A percentile compares a stretch with the other conserved stretches of the same genome.
Conservation (phyloP, 2,329 filamentous ascomycete species). For the Penicillium corylophilum region DNA sequence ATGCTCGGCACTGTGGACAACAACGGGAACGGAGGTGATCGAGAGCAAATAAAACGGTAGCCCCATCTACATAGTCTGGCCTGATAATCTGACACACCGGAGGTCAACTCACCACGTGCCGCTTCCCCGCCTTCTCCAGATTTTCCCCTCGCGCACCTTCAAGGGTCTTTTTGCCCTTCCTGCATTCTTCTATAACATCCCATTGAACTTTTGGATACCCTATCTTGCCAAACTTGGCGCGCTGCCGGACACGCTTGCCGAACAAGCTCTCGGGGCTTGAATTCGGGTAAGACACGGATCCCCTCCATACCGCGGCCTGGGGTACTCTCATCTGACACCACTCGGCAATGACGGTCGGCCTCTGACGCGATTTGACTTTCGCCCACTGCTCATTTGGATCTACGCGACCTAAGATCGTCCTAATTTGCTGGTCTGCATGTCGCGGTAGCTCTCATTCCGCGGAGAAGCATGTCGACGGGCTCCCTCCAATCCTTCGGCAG, state of each 20-base stretch:
- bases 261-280: slow-evolving; percentile 4
- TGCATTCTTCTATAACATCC: background rate
- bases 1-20: background rate
- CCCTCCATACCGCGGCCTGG: slow-evolving; percentile 7
- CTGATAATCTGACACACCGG: background rate
- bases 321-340: slow-evolving; percentile 4
- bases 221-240: background rate
- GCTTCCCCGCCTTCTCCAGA: slow-evolving; percentile 11
- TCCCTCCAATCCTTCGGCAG: slow-evolving; percentile 30
- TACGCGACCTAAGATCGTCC: background rate
- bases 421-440: slow-evolving; percentile 13
- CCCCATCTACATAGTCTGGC: too few species aligned
- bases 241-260: background rate
- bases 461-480: slow-evolving; percentile 33
- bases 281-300: background rate
- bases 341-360: slow-evolving; percentile 1
- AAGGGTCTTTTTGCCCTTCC: background rate
- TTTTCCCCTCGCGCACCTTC: background rate
- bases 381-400: background rate
- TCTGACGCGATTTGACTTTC: slow-evolving; percentile 1
- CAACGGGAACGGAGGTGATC: background rate
- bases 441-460: slow-evolving; percentile 4
- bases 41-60: background rate
- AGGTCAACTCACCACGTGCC: slow-evolving; percentile 6
- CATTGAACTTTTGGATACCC: background rate